Conservation (phyloP, 495 filamentous ascomycete genomes). For the Lepidopterella palustris region DNA sequence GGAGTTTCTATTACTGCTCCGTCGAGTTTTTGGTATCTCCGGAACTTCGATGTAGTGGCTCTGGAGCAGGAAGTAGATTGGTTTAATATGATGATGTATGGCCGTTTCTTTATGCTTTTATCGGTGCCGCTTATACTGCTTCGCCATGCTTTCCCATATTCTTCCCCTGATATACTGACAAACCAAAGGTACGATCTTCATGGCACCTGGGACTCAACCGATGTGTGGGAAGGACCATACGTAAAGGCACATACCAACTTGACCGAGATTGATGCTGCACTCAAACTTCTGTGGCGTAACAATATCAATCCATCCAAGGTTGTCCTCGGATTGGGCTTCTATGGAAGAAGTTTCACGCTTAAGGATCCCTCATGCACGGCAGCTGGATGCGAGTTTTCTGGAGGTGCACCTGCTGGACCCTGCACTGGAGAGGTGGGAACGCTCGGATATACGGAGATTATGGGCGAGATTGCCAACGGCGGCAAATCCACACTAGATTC, state of each 20-base stretch:
- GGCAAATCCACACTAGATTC: neutral
- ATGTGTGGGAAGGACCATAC: slow-evolving; percentile 30
- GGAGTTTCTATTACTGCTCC: slow-evolving; percentile 7
- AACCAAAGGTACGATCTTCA: neutral
- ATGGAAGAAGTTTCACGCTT: slow-evolving; percentile 43
- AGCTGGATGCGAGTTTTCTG: slow-evolving; percentile 33
- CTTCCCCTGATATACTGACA: too few relatives aligned
- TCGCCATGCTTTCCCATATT: too few relatives aligned
- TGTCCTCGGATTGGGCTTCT: slow-evolving; percentile 47
- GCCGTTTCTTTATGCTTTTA: neutral
- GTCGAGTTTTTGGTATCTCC: slow-evolving; percentile 9
- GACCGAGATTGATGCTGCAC: slow-evolving; percentile 46
- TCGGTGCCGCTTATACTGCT: neutral
- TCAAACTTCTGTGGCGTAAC: slow-evolving; percentile 49
- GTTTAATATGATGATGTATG: slow-evolving; percentile 21
- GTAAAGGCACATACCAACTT: slow-evolving; percentile 49
- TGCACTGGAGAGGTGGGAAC: slow-evolving; percentile 11
- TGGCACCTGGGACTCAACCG: slow-evolving; percentile 8
- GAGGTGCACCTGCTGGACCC: neutral
- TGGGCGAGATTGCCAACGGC: neutral
- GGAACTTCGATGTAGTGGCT: slow-evolving; percentile 6
- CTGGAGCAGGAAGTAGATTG: slow-evolving; percentile 5
- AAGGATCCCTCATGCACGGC: slow-evolving; percentile 28
- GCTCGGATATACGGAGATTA: slow-evolving; percentile 13
- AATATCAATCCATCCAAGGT: slow-evolving; percentile 41